Conservation (phyloP, 2,329 filamentous ascomycete species). For the Xylariaceae sp. region DNA sequence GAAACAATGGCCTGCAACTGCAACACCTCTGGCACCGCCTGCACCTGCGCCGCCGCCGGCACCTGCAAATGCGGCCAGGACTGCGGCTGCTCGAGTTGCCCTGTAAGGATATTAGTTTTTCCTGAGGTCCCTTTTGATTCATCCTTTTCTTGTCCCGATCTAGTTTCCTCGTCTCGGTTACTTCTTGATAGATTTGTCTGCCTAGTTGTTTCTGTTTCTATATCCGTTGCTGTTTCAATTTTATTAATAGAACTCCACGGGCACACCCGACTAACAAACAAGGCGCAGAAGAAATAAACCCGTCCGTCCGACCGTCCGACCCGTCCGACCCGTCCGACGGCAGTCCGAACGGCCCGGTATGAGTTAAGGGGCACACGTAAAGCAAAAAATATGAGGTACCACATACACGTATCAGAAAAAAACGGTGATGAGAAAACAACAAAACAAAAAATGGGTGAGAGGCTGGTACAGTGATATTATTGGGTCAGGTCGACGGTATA, state of each 20-base stretch:
- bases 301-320: no score
- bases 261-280: background rate
- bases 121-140: no score
- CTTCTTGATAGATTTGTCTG: no score
- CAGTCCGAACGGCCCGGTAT: background rate
- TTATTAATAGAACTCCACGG: background rate
- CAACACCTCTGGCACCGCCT: constrained; percentile 25
- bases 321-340: no score
- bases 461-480: background rate
- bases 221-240: background rate
- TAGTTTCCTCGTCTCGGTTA: no score
- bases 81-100: constrained; percentile 30
- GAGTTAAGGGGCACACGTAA: background rate
- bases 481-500: background rate
- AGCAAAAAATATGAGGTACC: background rate
- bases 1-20: constrained; percentile 27
- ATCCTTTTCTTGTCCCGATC: no score
- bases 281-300: background rate
- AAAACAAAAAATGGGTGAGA: background rate
- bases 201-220: background rate
- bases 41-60: constrained; percentile 26
- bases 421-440: background rate
- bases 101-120: constrained; percentile 19
- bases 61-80: constrained; percentile 27
- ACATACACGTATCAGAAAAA: background rate